phyloP scores from a whole-genome alignment of 495 filamentous ascomycete species.

The Hamigera avellanea region DNA sequence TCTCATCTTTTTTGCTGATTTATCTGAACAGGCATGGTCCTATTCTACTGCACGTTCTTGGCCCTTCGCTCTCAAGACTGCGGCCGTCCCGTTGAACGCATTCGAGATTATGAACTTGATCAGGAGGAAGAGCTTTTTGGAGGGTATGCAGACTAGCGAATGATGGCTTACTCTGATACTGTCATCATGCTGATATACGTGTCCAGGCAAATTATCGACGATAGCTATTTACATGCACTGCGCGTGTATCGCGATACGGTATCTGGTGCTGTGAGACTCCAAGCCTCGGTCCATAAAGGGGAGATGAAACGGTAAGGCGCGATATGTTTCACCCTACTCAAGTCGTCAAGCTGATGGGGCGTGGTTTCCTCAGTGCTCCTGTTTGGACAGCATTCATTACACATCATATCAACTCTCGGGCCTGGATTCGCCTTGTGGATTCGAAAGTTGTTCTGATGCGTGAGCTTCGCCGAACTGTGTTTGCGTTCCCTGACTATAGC shows the following conservation, averaged over 20 bases:
- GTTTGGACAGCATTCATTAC: slow-evolving; percentile 75
- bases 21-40: slow-evolving; percentile 46
- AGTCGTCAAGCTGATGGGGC: background rate
- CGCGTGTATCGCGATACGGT: slow-evolving; percentile 57
- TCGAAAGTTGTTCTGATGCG: slow-evolving; percentile 45
- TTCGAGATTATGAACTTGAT: slow-evolving; percentile 48
- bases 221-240: slow-evolving; percentile 56
- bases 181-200: background rate
- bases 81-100: slow-evolving; percentile 34
- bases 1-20: background rate
- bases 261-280: slow-evolving; percentile 48
- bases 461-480: slow-evolving; percentile 49
- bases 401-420: slow-evolving; percentile 38
- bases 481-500: slow-evolving; percentile 45
- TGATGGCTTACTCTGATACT: background rate
- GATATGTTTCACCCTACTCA: background rate
- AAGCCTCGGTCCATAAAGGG: slow-evolving; percentile 35
- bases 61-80: slow-evolving; percentile 61
- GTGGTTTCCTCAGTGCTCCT: slow-evolving; percentile 27
- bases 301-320: slow-evolving; percentile 26
- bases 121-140: slow-evolving; percentile 57
- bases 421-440: slow-evolving; percentile 44
- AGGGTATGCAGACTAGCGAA: slow-evolving; percentile 40
- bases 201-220: slow-evolving; percentile 59
- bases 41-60: slow-evolving; percentile 68